Percentiles rank a stretch among this genome's conserved stretches.
Conservation (phyloP, 1,284 basidiomycete genomes). For the Pseudozyma flocculosa region DNA sequence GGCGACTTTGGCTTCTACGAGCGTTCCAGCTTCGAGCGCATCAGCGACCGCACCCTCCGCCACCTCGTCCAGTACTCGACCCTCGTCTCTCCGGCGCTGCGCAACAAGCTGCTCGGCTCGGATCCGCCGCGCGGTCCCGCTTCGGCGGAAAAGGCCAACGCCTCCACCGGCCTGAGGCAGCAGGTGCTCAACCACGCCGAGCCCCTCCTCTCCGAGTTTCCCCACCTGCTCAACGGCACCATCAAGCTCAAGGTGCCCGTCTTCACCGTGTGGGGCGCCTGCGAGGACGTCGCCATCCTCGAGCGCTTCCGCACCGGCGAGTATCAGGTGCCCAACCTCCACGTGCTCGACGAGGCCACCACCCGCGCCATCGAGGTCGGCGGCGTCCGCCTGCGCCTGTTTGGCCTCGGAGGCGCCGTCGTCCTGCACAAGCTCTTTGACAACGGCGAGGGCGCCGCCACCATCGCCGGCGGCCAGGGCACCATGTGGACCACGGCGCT, state of each 20-base stretch:
- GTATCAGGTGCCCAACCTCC: conserved; percentile 73
- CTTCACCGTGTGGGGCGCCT: conserved; percentile 95
- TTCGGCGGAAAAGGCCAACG: conserved; percentile 15
- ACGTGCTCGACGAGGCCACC: conserved; percentile 90
- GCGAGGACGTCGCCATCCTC: conserved; percentile 89
- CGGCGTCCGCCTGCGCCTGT: conserved; percentile 85
- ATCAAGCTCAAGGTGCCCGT: conserved; percentile 68
- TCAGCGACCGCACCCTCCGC: conserved; percentile 84
- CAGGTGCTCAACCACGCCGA: conserved; percentile 58
- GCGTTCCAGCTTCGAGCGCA: conserved; percentile 75
- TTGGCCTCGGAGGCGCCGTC: conserved; percentile 92
- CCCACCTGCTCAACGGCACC: conserved; percentile 76
- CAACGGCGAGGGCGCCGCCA: conserved; percentile 89
- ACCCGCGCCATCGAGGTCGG: conserved; percentile 87
- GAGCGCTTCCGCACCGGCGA: conserved; percentile 85
- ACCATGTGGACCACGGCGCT: conserved; percentile 99
- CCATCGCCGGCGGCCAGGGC: conserved; percentile 94
- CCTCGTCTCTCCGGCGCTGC: conserved; percentile 79
- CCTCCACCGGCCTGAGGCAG: conserved; percentile 36
- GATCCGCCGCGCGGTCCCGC: conserved; percentile 56
- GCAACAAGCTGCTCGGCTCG: conserved; percentile 75
- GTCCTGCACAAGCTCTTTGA: conserved; percentile 97
- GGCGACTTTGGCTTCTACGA: conserved; percentile 99
- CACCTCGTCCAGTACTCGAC: conserved; percentile 97
- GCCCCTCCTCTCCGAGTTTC: conserved; percentile 79